Evolutionary conservation across 192 early-diverging fungal genomes (phyloP).

Genomic region (Haplosporangium gracile): DNA sequence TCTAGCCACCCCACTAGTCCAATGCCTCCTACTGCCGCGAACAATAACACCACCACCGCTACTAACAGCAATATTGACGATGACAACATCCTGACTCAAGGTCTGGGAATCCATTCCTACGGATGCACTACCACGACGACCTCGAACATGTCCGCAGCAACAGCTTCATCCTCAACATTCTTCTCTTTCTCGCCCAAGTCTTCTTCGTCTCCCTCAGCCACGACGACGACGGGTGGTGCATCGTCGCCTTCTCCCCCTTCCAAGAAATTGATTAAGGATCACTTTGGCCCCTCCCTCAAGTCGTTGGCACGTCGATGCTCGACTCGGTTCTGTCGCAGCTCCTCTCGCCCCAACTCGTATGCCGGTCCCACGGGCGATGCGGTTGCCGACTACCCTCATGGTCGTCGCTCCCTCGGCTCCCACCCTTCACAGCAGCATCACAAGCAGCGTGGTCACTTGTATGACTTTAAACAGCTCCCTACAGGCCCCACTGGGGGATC

Average conservation of each 20-base stretch:
- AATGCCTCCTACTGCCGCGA: neutral
- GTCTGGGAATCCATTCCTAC: slow-evolving; percentile 2
- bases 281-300: slow-evolving; percentile 26
- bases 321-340: slow-evolving; percentile 24
- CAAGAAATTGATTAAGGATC: slow-evolving; percentile 35
- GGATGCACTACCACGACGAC: neutral
- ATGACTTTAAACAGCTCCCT: slow-evolving; percentile 39
- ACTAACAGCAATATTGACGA: neutral
- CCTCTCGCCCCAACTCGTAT: slow-evolving; percentile 21
- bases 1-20: neutral
- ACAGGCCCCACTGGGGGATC: slow-evolving; percentile 32
- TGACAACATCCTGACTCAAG: neutral
- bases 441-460: slow-evolving; percentile 23
- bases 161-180: neutral
- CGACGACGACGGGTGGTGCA: neutral
- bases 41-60: neutral
- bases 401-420: slow-evolving; percentile 10
- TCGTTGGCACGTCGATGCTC: slow-evolving; percentile 40
- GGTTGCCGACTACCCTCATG: neutral
- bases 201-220: neutral
- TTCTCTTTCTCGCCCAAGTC: neutral
- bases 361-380: neutral
- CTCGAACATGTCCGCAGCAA: neutral
- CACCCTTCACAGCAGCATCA: neutral
- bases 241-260: neutral